Evolutionary conservation across 441 rosid genomes (phyloP).

Genomic region (Erysimum cheiri): DNA sequence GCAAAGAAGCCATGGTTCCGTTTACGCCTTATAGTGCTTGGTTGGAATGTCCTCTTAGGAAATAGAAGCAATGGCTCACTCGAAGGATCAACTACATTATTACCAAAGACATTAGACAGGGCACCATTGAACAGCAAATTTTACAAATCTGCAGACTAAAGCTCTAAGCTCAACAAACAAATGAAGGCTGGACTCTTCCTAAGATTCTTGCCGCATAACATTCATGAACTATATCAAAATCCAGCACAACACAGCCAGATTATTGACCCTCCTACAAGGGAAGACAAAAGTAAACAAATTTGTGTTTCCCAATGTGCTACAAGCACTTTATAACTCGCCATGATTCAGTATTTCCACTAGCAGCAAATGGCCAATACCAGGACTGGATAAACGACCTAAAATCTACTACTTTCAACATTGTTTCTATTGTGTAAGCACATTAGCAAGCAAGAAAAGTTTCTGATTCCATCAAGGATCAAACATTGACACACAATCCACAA

Average conservation of each 20-base stretch:
- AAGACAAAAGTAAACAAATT: background rate
- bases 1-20: slow-evolving; percentile 92
- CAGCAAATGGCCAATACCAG: background rate
- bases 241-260: slow-evolving; percentile 15
- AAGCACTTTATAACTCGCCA: background rate
- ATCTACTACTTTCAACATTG: background rate
- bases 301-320: background rate
- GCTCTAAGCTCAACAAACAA: background rate
- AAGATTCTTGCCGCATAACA: slow-evolving; percentile 4
- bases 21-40: slow-evolving; percentile 82
- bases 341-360: slow-evolving; percentile 8
- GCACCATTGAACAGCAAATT: slow-evolving; percentile 3
- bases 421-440: slow-evolving; percentile 2
- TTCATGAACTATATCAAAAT: background rate
- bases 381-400: background rate
- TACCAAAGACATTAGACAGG: slow-evolving; percentile 29
- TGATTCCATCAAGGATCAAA: slow-evolving; percentile 21
- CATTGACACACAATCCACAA: background rate
- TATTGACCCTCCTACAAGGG: background rate
- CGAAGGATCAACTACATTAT: slow-evolving; percentile 62
- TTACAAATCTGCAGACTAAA: background rate
- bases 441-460: slow-evolving; percentile 1
- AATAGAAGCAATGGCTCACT: slow-evolving; percentile 75
- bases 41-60: slow-evolving; percentile 89
- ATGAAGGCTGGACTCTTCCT: background rate